Evolutionary conservation across 306 rosid genomes (phyloP), one percentile per base, ranked within the genome.

Genomic region (Sicyos edulis): DNA sequence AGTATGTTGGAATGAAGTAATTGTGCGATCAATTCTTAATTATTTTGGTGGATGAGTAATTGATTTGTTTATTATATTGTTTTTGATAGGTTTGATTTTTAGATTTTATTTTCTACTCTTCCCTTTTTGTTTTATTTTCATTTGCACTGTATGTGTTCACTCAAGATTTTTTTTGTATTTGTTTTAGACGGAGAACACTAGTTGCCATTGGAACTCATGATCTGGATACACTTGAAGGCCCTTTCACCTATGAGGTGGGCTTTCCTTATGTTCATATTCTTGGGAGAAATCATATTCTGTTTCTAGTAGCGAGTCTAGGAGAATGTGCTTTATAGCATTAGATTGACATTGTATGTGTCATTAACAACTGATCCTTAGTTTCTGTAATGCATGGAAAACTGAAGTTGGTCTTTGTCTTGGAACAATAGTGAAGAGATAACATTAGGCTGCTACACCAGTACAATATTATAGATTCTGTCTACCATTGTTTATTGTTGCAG

Each of bases 181-280:
- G 8, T 65, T 77, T 62, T 76, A 92, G 98, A 82, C 85, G 91
- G 79, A 87, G 98, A 86, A 88, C 97, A 20, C 89, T 93, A 10
- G 98, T 90, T 77, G 98, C 98, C 59, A 93, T 93, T 72, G 98
- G 98, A 62, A 93, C 98, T 71, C 98, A 93, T 78, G 98, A 93
- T 80, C 81, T 93, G 83, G 98, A 93, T 74, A 88, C 78, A 62
- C 77, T 93, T 77, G 82, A 86, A 77, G 81, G 85, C 66, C 98
- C 98, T 54, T 93, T 90, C 81, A 83, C 97, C 22, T 90, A 93
- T 81, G 98, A 93, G 96, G 98, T 92, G 78, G 47, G 79, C 72
- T 85, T 73, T 78, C 26, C 45, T 29, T 4, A 26, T 58, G 13
- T 24, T 69, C 8, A 20, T 20, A 14, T 49, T 68, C 8, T 49